Evolutionary conservation across 352 stramenopile species (phyloP), one percentile per base, ranked within the genome.

Genomic region (Globisporangium paddicum): DNA sequence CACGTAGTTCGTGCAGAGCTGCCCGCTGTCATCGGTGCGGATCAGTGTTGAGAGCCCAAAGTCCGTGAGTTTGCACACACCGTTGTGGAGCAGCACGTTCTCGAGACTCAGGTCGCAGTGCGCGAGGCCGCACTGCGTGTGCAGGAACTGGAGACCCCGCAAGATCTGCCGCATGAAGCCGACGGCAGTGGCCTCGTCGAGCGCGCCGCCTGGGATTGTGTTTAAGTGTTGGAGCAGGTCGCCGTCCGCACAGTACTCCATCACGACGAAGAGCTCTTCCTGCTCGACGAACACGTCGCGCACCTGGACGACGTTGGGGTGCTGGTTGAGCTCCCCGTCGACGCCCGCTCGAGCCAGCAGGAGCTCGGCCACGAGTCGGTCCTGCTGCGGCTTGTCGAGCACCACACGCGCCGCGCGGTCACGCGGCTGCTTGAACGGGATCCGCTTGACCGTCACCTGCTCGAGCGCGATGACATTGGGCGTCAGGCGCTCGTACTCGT

Each of bases 191-290:
- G 5, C 30, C 26, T 77, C 66, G 11, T 26, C 8, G 19, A 75
- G 53, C 0, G 35, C 23, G 30, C 57, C 45, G 13, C 54, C 25
- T 0, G 30, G 21, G 13, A 51, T 18, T 2, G 55, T 13, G 3
- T 68, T 46, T 1, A 46, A 32, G 46, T 62, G 63, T 11, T 52
- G 16, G n/a, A 69, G 42, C 34, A 81, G 54, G 38, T 84, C 75
- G 34, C 75, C 72, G 13, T 68, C 65, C 1, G 41, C 21, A 42
- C 72, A 82, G 54, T 69, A 80, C 34, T 85, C 72, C 19, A 66
- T 67, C 16, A 85, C 67, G 3, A 77, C 34, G 41, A 67, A 62
- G 30, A 73, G 1, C 34, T 38, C 34, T 7, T 38, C 34, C 8
- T 38, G 34, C 34, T 38, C 34, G 34, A 38, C 34, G 34, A 38